phyloP scores from a whole-genome alignment of 2,329 filamentous ascomycete species.

The Ophiostoma pallidulum region DNA sequence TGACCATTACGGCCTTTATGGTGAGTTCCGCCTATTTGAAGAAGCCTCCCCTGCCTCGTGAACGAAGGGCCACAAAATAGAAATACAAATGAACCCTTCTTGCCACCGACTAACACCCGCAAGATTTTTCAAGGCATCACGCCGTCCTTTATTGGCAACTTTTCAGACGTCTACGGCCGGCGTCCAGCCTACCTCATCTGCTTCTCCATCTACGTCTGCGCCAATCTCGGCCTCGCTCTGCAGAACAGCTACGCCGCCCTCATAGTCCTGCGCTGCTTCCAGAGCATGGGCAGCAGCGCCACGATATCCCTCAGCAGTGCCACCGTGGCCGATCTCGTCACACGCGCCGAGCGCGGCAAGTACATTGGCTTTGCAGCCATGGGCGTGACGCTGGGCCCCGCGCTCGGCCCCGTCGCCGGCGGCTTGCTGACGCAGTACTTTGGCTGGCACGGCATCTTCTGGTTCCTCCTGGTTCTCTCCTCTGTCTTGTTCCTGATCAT shows the following conservation, averaged over 20 bases:
- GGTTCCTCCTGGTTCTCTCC: slow-evolving; percentile 41
- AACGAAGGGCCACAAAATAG: too few species aligned
- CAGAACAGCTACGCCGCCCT: slow-evolving; percentile 34
- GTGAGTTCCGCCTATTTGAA: slow-evolving; percentile 12
- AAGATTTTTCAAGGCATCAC: slow-evolving; percentile 41
- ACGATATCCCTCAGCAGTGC: slow-evolving; percentile 15
- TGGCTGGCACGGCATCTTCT: slow-evolving; percentile 46
- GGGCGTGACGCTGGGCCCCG: slow-evolving; percentile 32
- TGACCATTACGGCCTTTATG: slow-evolving; percentile 34
- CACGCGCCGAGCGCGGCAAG: slow-evolving; percentile 44
- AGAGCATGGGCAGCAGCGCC: slow-evolving; percentile 33
- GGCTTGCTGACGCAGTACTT: slow-evolving; percentile 41
- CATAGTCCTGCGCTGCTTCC: slow-evolving; percentile 37
- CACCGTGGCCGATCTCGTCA: slow-evolving; percentile 25
- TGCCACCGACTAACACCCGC: background rate
- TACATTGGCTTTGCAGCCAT: slow-evolving; percentile 40
- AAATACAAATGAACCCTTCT: background rate
- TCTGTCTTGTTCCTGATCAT: slow-evolving; percentile 25
- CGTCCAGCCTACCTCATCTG: slow-evolving; percentile 37
- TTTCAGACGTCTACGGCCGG: slow-evolving; percentile 39
- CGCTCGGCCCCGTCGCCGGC: slow-evolving; percentile 41
- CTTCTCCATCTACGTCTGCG: slow-evolving; percentile 35
- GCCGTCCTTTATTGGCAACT: slow-evolving; percentile 38
- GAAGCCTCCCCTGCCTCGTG: too few species aligned
- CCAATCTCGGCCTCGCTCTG: slow-evolving; percentile 35